Evolutionary conservation across 345 rosid species (phyloP).

Genomic region (Citrus inodora): DNA sequence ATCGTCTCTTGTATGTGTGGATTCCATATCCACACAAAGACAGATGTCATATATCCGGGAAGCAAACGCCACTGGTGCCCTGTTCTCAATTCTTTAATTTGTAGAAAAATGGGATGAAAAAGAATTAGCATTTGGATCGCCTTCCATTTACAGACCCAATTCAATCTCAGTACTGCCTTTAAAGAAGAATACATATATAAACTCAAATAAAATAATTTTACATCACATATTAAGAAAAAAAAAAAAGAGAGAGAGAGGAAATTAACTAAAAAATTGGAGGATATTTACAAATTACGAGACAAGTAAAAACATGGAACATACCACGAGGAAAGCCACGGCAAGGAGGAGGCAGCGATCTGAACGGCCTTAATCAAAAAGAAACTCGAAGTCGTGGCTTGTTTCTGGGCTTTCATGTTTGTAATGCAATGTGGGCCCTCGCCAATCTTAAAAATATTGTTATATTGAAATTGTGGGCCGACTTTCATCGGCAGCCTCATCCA

Average conservation of each 20-base stretch:
- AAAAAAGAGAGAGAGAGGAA: too few relatives aligned
- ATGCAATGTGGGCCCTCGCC: slow-evolving; percentile 5
- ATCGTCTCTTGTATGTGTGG: neutral
- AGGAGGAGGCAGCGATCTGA: neutral
- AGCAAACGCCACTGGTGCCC: neutral
- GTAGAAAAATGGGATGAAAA: too few relatives aligned
- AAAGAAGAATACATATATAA: too few relatives aligned
- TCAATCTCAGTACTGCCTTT: too few relatives aligned
- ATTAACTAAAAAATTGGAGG: neutral
- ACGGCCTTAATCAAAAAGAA: neutral
- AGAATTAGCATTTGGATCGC: neutral
- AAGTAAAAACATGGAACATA: neutral
- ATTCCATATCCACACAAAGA: neutral
- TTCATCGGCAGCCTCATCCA: neutral
- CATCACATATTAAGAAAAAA: too few relatives aligned
- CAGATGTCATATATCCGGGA: neutral
- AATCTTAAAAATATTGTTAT: neutral
- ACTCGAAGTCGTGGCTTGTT: slow-evolving; percentile 14
- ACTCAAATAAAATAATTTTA: too few relatives aligned
- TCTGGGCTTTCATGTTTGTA: slow-evolving; percentile 4
- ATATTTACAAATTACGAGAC: too few relatives aligned
- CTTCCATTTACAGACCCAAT: neutral
- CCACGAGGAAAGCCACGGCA: slow-evolving; percentile 2
- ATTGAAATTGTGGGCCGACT: slow-evolving; percentile 11
- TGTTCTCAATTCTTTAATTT: neutral